Conservation (phyloP, 352 stramenopile species). For the Phytophthora agathidicida region DNA sequence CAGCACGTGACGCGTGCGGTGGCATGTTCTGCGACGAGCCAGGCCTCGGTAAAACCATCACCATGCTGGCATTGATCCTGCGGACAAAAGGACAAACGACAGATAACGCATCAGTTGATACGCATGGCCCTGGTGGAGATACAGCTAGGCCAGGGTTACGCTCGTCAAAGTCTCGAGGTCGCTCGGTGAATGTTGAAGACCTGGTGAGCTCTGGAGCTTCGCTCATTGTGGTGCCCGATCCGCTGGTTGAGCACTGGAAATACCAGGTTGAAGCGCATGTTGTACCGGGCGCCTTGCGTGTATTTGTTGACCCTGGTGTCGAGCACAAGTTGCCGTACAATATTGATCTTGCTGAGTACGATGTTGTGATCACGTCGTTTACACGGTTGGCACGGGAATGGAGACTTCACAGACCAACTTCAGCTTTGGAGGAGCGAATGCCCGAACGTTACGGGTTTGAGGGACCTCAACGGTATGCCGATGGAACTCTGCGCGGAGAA, state of each 20-base stretch:
- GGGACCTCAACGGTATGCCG: constrained; percentile 52
- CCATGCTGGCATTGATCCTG: constrained; percentile 81
- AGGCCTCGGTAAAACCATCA: constrained; percentile 87
- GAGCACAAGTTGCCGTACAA: constrained; percentile 48
- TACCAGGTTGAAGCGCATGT: constrained; percentile 76
- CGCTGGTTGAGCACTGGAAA: constrained; percentile 80
- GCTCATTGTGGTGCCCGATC: constrained; percentile 75
- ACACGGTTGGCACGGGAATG: constrained; percentile 65
- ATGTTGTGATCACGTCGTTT: constrained; percentile 83
- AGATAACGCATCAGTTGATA: constrained; percentile 18
- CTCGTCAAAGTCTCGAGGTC: constrained; percentile 47
- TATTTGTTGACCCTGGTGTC: constrained; percentile 51
- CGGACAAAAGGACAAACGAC: constrained; percentile 72
- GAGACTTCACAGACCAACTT: constrained; percentile 64
- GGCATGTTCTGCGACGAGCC: constrained; percentile 88
- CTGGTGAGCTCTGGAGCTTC: constrained; percentile 56
- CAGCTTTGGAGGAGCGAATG: constrained; percentile 61
- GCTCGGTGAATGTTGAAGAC: constrained; percentile 48
- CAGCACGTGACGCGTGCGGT: constrained; percentile 55
- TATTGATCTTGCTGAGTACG: constrained; percentile 55
- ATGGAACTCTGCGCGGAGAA: constrained; percentile 58
- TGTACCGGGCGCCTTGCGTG: constrained; percentile 31
- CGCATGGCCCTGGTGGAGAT: constrained; percentile 4
- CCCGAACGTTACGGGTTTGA: constrained; percentile 80
- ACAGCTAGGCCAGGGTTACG: constrained; percentile 36